Conservation (phyloP, 2,329 filamentous ascomycete species). For the Curvularia lunata region DNA sequence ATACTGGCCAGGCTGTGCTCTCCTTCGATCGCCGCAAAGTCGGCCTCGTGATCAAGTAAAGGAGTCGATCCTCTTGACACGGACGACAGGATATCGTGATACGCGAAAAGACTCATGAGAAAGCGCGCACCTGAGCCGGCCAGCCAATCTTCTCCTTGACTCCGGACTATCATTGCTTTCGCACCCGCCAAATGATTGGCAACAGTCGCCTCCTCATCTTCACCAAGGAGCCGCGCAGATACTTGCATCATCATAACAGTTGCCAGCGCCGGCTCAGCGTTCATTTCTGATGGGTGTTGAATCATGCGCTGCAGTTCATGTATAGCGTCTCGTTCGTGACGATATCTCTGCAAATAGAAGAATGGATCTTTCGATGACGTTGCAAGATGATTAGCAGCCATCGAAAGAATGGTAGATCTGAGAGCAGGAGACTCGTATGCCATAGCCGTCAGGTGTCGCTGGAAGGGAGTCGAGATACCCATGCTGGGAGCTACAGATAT, state of each 20-base stretch:
- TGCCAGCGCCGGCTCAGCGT: conserved; percentile 34
- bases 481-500: conserved; percentile 36
- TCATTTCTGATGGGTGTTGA: conserved; percentile 26
- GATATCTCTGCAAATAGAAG: conserved; percentile 34
- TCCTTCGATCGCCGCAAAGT: conserved; percentile 36
- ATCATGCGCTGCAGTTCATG: conserved; percentile 33
- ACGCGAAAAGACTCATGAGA: conserved; percentile 40
- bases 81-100: conserved; percentile 43
- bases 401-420: conserved; percentile 40
- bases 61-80: conserved; percentile 37
- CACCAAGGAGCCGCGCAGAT: conserved; percentile 37
- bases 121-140: conserved; percentile 34
- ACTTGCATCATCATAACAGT: conserved; percentile 47
- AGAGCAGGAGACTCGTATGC: conserved; percentile 33
- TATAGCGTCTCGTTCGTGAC: conserved; percentile 40
- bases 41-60: conserved; percentile 27
- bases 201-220: conserved; percentile 34
- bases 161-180: conserved; percentile 39
- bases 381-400: conserved; percentile 41
- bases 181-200: conserved; percentile 41
- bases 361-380: conserved; percentile 27
- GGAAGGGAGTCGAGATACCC: conserved; percentile 31
- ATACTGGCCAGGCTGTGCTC: conserved; percentile 31
- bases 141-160: conserved; percentile 14
- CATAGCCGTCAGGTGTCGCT: conserved; percentile 39